Evolutionary conservation across 495 filamentous ascomycete species (phyloP), one percentile per base, ranked within the genome.

Genomic region (Hapsidospora chrysogenum): DNA sequence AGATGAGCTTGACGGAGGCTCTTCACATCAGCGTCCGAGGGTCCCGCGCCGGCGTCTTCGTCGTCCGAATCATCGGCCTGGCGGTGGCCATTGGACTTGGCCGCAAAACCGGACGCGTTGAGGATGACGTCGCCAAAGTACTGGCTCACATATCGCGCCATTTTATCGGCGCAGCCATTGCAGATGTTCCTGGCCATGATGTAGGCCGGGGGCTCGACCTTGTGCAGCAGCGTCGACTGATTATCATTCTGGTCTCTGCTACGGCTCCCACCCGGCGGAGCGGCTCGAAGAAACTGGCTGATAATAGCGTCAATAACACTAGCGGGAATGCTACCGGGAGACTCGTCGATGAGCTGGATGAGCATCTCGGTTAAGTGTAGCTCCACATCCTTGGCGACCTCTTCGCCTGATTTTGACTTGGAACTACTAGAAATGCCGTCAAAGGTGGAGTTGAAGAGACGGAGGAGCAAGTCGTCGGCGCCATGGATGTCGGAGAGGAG

Each of bases 111-210:
- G 1, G 87, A 84, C 9, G 81, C 77, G 45, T 94, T 82, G 30
- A 94, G 72, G 36, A 99, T 87, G 16, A 96, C 83, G 39, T 94
- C 84, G 52, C 85, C 89, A 56, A 99, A 99, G 50, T 95, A 99
- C 48, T 92, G 85, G 42, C 84, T 85, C 36, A 95, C 77, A 44
- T 85, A 78, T 32, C 85, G 76, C 1, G 83, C 77, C 87, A 99
- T 95, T 51, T 85, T 82, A 40, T 93, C 89, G 2, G 81, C 74
- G 38, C 75, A 87, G n/a, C 66, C 61, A 46, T 87, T 89, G 54
- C 89, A 99, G 19, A 99, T 77, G 4, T 77, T 77, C 53, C 86
- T 92, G 19, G 89, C 85, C 82, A 95, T 94, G 44, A 83, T 82
- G 51, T 99, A 96, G 1, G 89, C 85, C 17, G 84, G 70, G 2